A percentile compares a stretch with the other conserved stretches of the same genome.
Evolutionary conservation across 306 rosid species (phyloP).

Genomic region (Aeschynomene evenia): DNA sequence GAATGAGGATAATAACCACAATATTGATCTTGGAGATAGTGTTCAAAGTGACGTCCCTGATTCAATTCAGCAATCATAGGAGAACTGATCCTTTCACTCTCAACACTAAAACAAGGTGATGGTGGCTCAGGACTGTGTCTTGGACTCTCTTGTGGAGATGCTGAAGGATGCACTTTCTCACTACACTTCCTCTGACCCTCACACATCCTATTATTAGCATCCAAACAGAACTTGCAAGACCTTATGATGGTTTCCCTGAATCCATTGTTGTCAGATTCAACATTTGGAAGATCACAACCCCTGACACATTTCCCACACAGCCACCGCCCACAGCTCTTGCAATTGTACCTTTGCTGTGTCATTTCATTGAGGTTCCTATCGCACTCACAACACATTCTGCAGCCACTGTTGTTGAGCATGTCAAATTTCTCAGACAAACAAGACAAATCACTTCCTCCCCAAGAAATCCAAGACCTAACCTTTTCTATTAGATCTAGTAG

Average conservation of each 20-base stretch:
- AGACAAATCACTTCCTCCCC: slow-evolving; percentile 43
- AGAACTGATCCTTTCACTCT: slow-evolving; percentile 52
- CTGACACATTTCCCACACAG: slow-evolving; percentile 64
- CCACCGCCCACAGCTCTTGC: slow-evolving; percentile 72
- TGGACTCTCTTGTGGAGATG: slow-evolving; percentile 82
- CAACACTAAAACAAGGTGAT: slow-evolving; percentile 59
- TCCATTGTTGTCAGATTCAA: slow-evolving; percentile 39
- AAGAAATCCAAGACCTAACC: slow-evolving; percentile 66
- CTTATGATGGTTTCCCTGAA: slow-evolving; percentile 27
- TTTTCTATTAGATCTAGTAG: slow-evolving; percentile 65
- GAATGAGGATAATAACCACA: slow-evolving; percentile 51
- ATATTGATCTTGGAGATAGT: slow-evolving; percentile 47
- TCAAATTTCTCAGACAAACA: slow-evolving; percentile 46
- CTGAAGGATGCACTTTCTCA: slow-evolving; percentile 85
- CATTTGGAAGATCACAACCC: slow-evolving; percentile 47
- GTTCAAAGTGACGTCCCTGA: slow-evolving; percentile 51
- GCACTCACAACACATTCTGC: slow-evolving; percentile 75
- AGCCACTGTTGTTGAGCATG: slow-evolving; percentile 43
- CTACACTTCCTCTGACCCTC: slow-evolving; percentile 48
- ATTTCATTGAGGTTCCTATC: slow-evolving; percentile 32
- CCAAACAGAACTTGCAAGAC: slow-evolving; percentile 71
- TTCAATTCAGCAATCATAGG: slow-evolving; percentile 39
- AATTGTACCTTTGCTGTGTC: slow-evolving; percentile 45
- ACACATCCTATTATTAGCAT: slow-evolving; percentile 28
- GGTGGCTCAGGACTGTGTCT: slow-evolving; percentile 70